Base-by-base conservation (phyloP, 805 yeast species). In the Candida hungchunana region DNA sequence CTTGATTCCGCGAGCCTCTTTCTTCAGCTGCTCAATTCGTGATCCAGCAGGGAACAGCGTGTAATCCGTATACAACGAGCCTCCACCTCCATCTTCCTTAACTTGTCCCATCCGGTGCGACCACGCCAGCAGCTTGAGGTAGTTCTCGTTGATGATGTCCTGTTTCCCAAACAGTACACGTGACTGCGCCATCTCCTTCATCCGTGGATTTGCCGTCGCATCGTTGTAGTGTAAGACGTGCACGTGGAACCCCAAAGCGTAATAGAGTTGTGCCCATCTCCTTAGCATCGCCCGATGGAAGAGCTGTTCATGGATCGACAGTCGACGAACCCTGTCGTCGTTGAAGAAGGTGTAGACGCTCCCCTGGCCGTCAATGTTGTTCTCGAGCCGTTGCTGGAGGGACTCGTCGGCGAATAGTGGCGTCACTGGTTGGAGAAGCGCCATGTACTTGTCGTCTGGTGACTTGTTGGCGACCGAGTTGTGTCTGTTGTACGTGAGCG, bases 391-490 rank as follows among this genome's bases (percentile, higher is more conserved):
- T 20, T 33, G 17, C 7, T 27, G 38, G 3, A 48, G 29, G n/a
- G 16, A 26, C 3, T 36, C 43, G 23, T 46, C 48, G 1, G 26
- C 24, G 21, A 42, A 31, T 4, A 46, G 21, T 12, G 39, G 41
- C 1, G 26, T 26, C 11, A 32, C 36, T 2, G 42, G 38, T 26
- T 24, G 17, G 10, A 32, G 31, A 1, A 43, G 14, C 4, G 19
- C n/a, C 12, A 25, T 20, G 20, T 30, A 22, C 23, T 34, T 26
- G 29, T 36, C 39, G 13, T n/a, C n/a, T n/a, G n/a, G 29, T 74
- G 75, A 34, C 76, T 62, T 42, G 85, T 65, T 54, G 82, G 78
- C 42, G 73, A 71, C 57, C 84, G 84, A 27, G 29, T 16, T 29
- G 74, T 70, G 71, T 85, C 86, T 53, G 87, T 89, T 12, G 34